Conservation (phyloP, 2,329 filamentous ascomycete species). For the Fusarium citri region DNA sequence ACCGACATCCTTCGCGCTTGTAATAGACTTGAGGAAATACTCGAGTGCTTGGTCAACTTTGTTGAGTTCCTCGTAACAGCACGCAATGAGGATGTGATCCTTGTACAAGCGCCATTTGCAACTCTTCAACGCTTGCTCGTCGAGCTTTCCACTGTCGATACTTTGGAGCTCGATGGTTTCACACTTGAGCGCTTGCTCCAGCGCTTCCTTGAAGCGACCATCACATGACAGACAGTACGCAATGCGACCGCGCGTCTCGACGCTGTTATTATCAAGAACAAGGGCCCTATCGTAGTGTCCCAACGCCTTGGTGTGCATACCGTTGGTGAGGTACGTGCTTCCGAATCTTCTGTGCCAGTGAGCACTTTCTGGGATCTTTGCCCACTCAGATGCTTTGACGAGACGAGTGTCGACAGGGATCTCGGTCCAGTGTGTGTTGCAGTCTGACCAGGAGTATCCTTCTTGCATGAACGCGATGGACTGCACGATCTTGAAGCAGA, state of each 20-base stretch:
- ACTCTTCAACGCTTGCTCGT: conserved; percentile 42
- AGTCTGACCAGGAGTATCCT: conserved; percentile 53
- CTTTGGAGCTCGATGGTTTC: conserved; percentile 51
- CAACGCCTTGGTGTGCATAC: conserved; percentile 51
- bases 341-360: conserved; percentile 56
- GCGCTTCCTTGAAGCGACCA: conserved; percentile 51
- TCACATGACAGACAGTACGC: conserved; percentile 55
- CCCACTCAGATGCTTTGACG: conserved; percentile 53
- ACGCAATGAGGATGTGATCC: conserved; percentile 54
- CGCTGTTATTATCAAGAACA: conserved; percentile 52
- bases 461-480: conserved; percentile 55
- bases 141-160: conserved; percentile 43
- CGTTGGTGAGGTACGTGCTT: conserved; percentile 55
- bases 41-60: conserved; percentile 49
- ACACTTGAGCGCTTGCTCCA: conserved; percentile 53
- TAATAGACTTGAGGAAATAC: conserved; percentile 54
- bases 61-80: conserved; percentile 51
- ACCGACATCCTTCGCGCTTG: conserved; percentile 41
- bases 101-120: conserved; percentile 57
- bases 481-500: conserved; percentile 59
- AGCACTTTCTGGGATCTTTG: conserved; percentile 50
- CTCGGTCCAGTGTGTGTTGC: conserved; percentile 52
- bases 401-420: conserved; percentile 52
- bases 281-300: conserved; percentile 53
- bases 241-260: conserved; percentile 56